Evolutionary conservation across 1,284 basidiomycete species (phyloP).

Genomic region (Microbotryum violaceum): DNA sequence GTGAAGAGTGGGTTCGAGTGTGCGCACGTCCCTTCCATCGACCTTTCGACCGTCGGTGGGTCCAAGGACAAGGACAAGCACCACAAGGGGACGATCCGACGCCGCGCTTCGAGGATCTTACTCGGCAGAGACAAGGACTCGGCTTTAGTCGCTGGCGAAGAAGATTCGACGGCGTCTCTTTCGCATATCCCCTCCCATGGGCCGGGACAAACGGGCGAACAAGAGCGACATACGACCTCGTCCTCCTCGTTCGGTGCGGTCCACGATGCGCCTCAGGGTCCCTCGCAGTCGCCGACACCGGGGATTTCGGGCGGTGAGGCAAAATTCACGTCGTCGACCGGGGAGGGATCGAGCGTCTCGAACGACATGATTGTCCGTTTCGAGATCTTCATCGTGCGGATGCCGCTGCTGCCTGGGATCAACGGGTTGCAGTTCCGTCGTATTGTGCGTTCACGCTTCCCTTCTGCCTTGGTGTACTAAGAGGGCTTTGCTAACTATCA

Average conservation of each 20-base stretch:
- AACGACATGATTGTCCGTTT: conserved; percentile 76
- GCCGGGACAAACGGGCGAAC: conserved; percentile 35
- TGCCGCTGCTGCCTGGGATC: conserved; percentile 76
- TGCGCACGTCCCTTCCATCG: conserved; percentile 87
- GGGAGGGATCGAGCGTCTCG: conserved; percentile 48
- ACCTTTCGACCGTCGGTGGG: conserved; percentile 61
- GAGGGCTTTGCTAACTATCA: not conserved
- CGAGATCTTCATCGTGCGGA: conserved; percentile 91
- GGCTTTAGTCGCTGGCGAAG: conserved; percentile 26
- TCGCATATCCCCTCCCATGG: conserved; percentile 3
- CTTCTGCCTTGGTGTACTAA: not conserved
- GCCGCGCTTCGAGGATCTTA: conserved; percentile 67
- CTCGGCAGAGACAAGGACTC: conserved; percentile 48
- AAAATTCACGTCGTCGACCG: conserved; percentile 58
- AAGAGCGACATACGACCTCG: conserved; percentile 16
- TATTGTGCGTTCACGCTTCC: conserved; percentile 40
- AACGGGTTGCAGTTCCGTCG: conserved; percentile 95
- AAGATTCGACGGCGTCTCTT: conserved; percentile 67
- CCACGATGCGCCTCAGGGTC: not conserved
- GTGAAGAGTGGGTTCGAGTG: conserved; percentile 91
- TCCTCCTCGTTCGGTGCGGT: conserved; percentile 22
- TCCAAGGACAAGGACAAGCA: not conserved
- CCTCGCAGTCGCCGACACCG: conserved; percentile 1
- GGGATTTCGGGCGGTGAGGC: conserved; percentile 48
- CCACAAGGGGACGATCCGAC: conserved; percentile 49